A percentile compares a stretch with the other conserved stretches of the same genome.
These are phyloP conservation scores for Fimicolochytrium jonesii DNA, from an alignment of 192 early-diverging fungal genomes.

Conservation along the genomic window DNA sequence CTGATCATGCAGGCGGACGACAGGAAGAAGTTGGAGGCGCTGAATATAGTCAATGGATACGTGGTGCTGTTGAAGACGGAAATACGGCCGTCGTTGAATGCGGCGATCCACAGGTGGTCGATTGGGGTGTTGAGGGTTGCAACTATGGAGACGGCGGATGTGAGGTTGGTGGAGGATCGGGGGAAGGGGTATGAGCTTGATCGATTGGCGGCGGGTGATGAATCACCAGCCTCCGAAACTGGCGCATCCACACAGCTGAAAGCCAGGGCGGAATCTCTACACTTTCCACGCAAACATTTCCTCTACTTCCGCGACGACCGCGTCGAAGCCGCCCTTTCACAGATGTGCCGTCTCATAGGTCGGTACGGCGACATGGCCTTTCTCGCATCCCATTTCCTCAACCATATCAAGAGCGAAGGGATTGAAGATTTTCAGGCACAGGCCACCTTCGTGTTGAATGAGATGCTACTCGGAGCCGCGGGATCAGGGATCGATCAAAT, in stretches of 20 bases:
- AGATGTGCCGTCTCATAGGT: conserved; percentile 20
- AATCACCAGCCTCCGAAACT: not conserved
- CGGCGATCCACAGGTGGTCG: conserved; percentile 1
- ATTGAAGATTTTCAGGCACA: conserved; percentile 18
- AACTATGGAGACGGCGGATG: conserved; percentile 14
- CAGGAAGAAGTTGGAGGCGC: conserved; percentile 10
- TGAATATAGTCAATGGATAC: conserved; percentile 16
- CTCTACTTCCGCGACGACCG: conserved; percentile 16
- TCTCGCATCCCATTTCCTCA: conserved; percentile 15
- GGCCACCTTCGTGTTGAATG: conserved; percentile 19
- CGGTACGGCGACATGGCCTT: conserved; percentile 12
- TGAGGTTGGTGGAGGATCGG: conserved; percentile 26
- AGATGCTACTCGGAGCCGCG: conserved; percentile 19
- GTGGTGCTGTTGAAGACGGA: conserved; percentile 6
- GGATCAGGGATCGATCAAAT: not conserved
- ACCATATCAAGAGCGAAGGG: not conserved
- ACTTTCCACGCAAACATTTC: conserved; percentile 13
- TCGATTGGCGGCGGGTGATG: no score
- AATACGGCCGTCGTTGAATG: not conserved
- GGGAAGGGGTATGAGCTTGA: not conserved
- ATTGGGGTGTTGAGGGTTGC: conserved; percentile 5
- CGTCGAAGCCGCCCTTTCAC: not conserved
- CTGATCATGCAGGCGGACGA: conserved; percentile 11
- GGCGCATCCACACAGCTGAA: no score
- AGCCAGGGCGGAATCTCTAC: not conserved